Percentiles rank a stretch among this genome's conserved stretches.
Evolutionary conservation across 345 rosid genomes (phyloP).

Genomic region (Ceriops tagal): DNA sequence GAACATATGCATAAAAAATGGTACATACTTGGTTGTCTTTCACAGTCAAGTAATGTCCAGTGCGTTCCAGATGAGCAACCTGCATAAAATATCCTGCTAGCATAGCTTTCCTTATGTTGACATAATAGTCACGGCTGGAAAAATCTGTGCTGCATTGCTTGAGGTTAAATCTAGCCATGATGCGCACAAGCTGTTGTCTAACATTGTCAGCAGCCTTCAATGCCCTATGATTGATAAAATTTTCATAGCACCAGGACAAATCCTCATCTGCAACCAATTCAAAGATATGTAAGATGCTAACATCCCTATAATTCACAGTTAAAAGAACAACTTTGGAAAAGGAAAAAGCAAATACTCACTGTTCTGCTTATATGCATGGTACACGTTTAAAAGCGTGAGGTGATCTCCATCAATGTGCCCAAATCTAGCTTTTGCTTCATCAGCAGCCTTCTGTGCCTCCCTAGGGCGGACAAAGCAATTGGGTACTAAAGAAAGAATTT

Average conservation of each 20-base stretch:
- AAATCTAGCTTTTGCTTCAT: slow-evolving; percentile 97
- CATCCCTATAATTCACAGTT: neutral
- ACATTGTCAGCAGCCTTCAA: slow-evolving; percentile 7
- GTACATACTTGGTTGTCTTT: slow-evolving; percentile 84
- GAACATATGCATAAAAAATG: neutral
- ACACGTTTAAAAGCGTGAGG: slow-evolving; percentile 87
- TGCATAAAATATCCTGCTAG: slow-evolving; percentile 95
- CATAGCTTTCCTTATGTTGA: slow-evolving; percentile 89
- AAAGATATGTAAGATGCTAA: neutral
- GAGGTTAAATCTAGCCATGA: slow-evolving; percentile 7
- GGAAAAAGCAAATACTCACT: slow-evolving; percentile 40
- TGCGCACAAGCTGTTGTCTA: slow-evolving; percentile 8
- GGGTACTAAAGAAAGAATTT: slow-evolving; percentile 98
- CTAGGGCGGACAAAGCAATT: slow-evolving; percentile 99
- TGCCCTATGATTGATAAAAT: slow-evolving; percentile 20
- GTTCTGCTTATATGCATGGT: slow-evolving; percentile 93
- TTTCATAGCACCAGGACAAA: slow-evolving; percentile 33
- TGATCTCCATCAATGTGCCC: slow-evolving; percentile 99
- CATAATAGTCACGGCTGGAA: slow-evolving; percentile 80
- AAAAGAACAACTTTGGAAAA: neutral
- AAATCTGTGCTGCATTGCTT: slow-evolving; percentile 8
- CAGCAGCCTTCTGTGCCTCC: slow-evolving; percentile 99
- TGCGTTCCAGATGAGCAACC: slow-evolving; percentile 83
- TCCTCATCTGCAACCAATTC: slow-evolving; percentile 63
- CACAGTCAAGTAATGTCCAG: slow-evolving; percentile 89